Percentiles rank a stretch among this genome's conserved stretches.
These are phyloP conservation scores for Vanrija humicola DNA, from an alignment of 1,284 basidiomycete genomes.

Conservation along the genomic window DNA sequence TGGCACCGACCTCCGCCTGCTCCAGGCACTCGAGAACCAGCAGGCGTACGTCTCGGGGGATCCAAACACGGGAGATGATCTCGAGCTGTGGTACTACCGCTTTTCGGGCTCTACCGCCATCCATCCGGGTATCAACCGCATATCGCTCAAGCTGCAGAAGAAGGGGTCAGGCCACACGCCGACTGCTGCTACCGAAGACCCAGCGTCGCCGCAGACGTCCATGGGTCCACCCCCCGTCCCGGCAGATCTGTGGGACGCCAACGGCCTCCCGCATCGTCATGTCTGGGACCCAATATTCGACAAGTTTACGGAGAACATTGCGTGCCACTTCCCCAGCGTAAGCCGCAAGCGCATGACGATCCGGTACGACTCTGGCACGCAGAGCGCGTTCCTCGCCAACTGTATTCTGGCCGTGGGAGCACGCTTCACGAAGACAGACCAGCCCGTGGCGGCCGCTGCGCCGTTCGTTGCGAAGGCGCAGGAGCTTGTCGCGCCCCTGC, in stretches of 20 bases:
- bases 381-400: slow-evolving; percentile 49
- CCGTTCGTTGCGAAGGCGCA: slow-evolving; percentile 52
- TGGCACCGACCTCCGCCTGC: slow-evolving; percentile 32
- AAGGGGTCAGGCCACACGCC: slow-evolving; percentile 25
- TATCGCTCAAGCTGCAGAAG: slow-evolving; percentile 49
- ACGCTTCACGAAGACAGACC: slow-evolving; percentile 25
- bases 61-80: slow-evolving; percentile 43
- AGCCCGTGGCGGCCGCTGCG: slow-evolving; percentile 36
- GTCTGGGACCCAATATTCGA: slow-evolving; percentile 47
- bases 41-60: slow-evolving; percentile 50
- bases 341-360: slow-evolving; percentile 45
- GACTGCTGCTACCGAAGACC: slow-evolving; percentile 8
- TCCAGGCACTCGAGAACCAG: slow-evolving; percentile 46
- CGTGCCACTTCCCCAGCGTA: slow-evolving; percentile 49
- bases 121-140: slow-evolving; percentile 50
- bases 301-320: slow-evolving; percentile 45
- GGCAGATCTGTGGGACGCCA: slow-evolving; percentile 41
- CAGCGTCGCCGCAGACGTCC: slow-evolving; percentile 6
- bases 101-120: slow-evolving; percentile 48
- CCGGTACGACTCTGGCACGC: slow-evolving; percentile 48
- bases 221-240: slow-evolving; percentile 14
- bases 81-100: slow-evolving; percentile 50
- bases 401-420: slow-evolving; percentile 46
- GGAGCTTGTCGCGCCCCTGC: slow-evolving; percentile 47
- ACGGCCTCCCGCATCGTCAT: slow-evolving; percentile 45